Percentiles rank a stretch among this genome's conserved stretches.
These are phyloP conservation scores for Brachypodium distachyon DNA, from an alignment of 202 grass and related monocot genomes.

Conservation along the genomic window DNA sequence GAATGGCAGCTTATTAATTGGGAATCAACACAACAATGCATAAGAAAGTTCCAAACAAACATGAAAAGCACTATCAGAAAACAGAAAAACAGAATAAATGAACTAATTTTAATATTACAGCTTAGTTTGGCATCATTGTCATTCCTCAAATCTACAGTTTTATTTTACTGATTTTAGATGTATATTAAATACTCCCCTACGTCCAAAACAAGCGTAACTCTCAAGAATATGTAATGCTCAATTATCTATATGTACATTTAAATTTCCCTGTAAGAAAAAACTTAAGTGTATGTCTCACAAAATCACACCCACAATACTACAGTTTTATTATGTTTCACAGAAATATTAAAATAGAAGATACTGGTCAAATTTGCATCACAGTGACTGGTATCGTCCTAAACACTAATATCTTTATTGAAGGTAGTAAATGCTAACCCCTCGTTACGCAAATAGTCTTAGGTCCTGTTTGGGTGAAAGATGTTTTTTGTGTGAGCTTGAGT, in stretches of 20 bases:
- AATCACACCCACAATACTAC: too few relatives aligned
- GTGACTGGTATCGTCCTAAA: neutral
- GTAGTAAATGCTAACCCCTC: neutral
- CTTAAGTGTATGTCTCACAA: too few relatives aligned
- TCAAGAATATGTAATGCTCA: neutral
- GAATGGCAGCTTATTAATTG: slow-evolving; percentile 42
- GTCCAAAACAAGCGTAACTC: neutral
- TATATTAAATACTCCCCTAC: neutral
- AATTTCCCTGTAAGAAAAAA: too few relatives aligned
- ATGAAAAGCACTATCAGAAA: neutral
- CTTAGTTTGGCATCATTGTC: neutral
- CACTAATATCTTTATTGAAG: neutral
- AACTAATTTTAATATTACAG: neutral
- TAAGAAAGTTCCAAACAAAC: slow-evolving; percentile 4
- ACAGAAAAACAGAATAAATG: neutral
- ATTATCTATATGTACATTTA: too few relatives aligned
- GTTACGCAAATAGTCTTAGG: too few relatives aligned
- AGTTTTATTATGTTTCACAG: neutral
- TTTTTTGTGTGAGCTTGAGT: too few relatives aligned
- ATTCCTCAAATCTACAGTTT: neutral
- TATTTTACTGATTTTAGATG: neutral
- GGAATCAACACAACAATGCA: slow-evolving; percentile 4
- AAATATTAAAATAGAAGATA: neutral
- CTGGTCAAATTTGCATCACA: neutral
- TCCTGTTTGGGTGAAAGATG: too few relatives aligned